A percentile compares a stretch with the other conserved stretches of the same genome.
Evolutionary conservation across 2,329 filamentous ascomycete species (phyloP).

Genomic region (Ceratocystis lukuohia): DNA sequence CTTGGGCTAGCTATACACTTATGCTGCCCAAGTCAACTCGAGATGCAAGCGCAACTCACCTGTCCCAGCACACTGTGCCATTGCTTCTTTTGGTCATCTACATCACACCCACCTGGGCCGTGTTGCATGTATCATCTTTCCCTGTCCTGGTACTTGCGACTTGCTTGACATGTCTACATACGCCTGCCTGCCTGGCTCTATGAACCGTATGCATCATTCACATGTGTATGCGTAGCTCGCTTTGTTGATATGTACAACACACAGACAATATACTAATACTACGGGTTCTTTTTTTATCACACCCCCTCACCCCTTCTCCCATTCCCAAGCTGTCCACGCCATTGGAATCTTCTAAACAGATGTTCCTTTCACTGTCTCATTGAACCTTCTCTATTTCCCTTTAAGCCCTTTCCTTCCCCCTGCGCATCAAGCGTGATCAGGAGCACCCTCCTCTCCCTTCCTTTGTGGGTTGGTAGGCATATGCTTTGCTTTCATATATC

Average conservation of each 20-base stretch:
- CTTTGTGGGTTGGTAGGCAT: neutral
- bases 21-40: neutral
- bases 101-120: neutral
- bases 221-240: neutral
- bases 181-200: neutral
- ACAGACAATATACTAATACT: neutral
- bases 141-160: neutral
- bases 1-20: neutral
- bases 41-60: neutral
- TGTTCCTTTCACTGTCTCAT: neutral
- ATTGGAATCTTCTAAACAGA: neutral
- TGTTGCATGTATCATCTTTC: constrained; percentile 1
- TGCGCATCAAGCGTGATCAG: neutral
- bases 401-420: neutral
- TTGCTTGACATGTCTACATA: neutral
- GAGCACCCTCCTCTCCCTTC: neutral
- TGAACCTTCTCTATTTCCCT: constrained; percentile 1
- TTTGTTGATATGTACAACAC: constrained; percentile 4
- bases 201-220: neutral
- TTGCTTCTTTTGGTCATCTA: neutral
- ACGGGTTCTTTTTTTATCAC: constrained; percentile 1
- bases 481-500: too few species aligned
- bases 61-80: neutral
- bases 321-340: neutral
- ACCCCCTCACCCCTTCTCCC: neutral